phyloP scores from a whole-genome alignment of 2,329 filamentous ascomycete genomes.

The Periconia digitata region DNA sequence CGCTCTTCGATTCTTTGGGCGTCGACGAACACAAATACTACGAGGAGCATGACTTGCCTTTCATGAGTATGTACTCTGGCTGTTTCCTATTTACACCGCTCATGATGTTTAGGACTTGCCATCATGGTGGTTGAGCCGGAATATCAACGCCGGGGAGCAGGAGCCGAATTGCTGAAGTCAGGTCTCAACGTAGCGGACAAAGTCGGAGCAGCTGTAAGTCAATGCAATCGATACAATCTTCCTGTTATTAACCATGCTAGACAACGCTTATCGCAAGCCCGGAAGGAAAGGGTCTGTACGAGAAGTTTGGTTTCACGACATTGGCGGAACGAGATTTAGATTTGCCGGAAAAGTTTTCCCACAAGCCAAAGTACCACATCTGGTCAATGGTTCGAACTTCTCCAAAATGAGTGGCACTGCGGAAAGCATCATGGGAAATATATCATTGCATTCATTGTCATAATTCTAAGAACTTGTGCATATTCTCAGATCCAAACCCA shows the following conservation, averaged over 20 bases:
- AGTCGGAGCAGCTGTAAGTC: slow-evolving; percentile 9
- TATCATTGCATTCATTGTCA: too few relatives aligned
- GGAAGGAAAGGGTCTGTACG: slow-evolving; percentile 7
- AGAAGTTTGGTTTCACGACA: slow-evolving; percentile 6
- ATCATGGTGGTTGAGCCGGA: slow-evolving; percentile 9
- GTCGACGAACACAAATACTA: slow-evolving; percentile 5
- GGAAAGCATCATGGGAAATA: too few relatives aligned
- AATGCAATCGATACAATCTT: background rate
- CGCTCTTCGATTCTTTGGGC: slow-evolving; percentile 2
- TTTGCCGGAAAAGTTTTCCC: slow-evolving; percentile 7
- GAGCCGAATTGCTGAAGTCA: slow-evolving; percentile 4
- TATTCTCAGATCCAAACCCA: too few relatives aligned
- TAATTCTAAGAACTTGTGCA: too few relatives aligned
- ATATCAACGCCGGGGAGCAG: slow-evolving; percentile 9
- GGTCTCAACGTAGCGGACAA: slow-evolving; percentile 9
- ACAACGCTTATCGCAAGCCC: background rate
- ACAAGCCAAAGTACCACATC: slow-evolving; percentile 5
- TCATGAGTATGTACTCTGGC: slow-evolving; percentile 6
- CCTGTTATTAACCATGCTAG: background rate
- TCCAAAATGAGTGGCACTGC: too few relatives aligned
- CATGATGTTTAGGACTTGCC: slow-evolving; percentile 5
- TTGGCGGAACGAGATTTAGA: slow-evolving; percentile 3
- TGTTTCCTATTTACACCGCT: background rate
- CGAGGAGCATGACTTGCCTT: slow-evolving; percentile 7
- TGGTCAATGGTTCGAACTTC: slow-evolving; percentile 3